Evolutionary conservation across 257 asterid genomes (phyloP).

Genomic region (Petunia secreta): DNA sequence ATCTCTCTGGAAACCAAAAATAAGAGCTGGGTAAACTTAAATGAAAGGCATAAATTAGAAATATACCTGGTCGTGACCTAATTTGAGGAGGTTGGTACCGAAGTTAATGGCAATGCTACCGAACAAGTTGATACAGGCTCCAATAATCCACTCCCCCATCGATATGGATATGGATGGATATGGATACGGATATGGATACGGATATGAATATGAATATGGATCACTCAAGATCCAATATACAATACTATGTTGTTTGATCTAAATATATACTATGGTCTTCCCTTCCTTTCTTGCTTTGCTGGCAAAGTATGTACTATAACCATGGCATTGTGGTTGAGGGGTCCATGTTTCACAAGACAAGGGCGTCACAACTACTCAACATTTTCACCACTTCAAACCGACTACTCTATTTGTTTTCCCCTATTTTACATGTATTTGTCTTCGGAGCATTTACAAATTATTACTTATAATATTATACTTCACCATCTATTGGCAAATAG

Average conservation of each 20-base stretch:
- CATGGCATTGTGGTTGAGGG: constrained; percentile 20
- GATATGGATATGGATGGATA: constrained; percentile 27
- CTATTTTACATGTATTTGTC: too few species aligned
- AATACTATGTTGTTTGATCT: too few species aligned
- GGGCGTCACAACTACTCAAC: constrained; percentile 18
- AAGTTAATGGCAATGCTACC: constrained; percentile 95
- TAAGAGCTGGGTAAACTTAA: neutral
- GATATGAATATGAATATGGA: too few species aligned
- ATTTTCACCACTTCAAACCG: neutral
- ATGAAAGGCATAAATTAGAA: neutral
- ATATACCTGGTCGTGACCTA: constrained; percentile 87
- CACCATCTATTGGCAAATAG: too few species aligned
- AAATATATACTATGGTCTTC: neutral
- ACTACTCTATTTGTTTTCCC: too few species aligned
- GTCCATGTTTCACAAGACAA: neutral
- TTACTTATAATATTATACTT: too few species aligned
- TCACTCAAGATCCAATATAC: too few species aligned
- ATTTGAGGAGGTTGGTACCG: constrained; percentile 93
- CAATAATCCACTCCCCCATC: constrained; percentile 96
- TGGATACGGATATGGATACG: too few species aligned
- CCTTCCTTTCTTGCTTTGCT: neutral
- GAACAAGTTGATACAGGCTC: constrained; percentile 82
- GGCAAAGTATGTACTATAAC: neutral
- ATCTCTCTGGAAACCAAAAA: neutral
- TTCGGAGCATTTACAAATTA: too few species aligned